Percentiles rank a stretch among this genome's conserved stretches.
Conservation (phyloP, 257 asterid species). For the Plantago elongata region DNA sequence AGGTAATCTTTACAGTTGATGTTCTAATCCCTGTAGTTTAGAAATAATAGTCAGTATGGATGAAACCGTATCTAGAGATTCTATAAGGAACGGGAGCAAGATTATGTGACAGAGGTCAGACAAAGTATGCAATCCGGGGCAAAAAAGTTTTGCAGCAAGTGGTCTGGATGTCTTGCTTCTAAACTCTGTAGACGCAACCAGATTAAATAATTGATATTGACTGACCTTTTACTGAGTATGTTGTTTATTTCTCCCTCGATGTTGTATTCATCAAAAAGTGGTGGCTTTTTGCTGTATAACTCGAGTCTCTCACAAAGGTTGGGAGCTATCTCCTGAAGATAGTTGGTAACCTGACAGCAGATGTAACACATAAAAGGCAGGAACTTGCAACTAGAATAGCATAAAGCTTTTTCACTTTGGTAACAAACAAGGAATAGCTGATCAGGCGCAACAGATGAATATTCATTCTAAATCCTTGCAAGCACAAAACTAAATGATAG, state of each 20-base stretch:
- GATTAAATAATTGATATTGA: slow-evolving; percentile 8
- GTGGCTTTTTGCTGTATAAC: slow-evolving; percentile 64
- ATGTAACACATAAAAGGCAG: slow-evolving; percentile 27
- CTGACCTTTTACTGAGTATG: slow-evolving; percentile 87
- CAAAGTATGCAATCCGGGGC: not conserved
- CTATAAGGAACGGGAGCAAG: slow-evolving; percentile 2
- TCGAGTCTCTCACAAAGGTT: slow-evolving; percentile 88
- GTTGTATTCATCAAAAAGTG: slow-evolving; percentile 79
- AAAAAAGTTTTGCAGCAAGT: slow-evolving; percentile 14
- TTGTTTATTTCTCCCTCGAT: slow-evolving; percentile 83
- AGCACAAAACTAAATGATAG: too few relatives aligned
- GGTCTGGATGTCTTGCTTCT: not conserved
- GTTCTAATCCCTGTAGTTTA: slow-evolving; percentile 6
- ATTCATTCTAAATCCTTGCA: too few relatives aligned
- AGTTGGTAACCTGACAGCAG: slow-evolving; percentile 76
- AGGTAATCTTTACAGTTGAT: not conserved
- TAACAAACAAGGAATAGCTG: slow-evolving; percentile 2
- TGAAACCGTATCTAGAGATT: not conserved
- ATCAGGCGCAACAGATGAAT: too few relatives aligned
- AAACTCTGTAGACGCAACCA: slow-evolving; percentile 14
- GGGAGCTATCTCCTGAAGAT: slow-evolving; percentile 94
- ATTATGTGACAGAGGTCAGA: slow-evolving; percentile 1
- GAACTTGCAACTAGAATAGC: slow-evolving; percentile 17
- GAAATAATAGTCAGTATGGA: not conserved
- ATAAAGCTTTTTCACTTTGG: not conserved